Evolutionary conservation across 2,329 filamentous ascomycete genomes (phyloP), one percentile per base, ranked within the genome.

Genomic region (Talaromyces sp.): DNA sequence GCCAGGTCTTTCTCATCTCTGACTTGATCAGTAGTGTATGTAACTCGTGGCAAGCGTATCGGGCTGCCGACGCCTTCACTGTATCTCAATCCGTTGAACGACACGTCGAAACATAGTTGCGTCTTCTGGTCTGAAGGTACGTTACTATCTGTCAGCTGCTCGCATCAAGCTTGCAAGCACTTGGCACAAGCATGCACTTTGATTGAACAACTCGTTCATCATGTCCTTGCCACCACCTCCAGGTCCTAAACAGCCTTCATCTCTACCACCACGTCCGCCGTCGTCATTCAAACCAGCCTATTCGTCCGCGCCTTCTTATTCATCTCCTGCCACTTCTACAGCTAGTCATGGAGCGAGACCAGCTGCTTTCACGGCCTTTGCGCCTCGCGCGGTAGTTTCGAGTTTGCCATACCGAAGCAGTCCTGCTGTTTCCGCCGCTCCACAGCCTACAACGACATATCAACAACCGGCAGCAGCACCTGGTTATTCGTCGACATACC

Each of bases 211-310:
- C 71, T 77, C 78, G 73, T 82, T 83, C 82, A 84, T 83, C 82
- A 94, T 94, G 91, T 89, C 91, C 81, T 92, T 92, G 85, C 89
- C 91, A 80, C 89, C 89, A 76, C 90, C 90, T 90, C 90, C 91
- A 92, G 91, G 91, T 85, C 81, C 86, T 68, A 80, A 76, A 69
- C 83, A 77, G 74, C 75, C 76, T 73, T 85, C 76, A 74, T 91
- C 90, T 71, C 89, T 96, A 45, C 92, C 92, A 70, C 88, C 91
- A 68, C 89, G 91, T 71, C 92, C 91, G 68, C 91, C 91, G 49
- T 66, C 75, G 34, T 72, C 72, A 72, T 84, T 83, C 76, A 83
- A 84, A 70, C 80, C 86, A 27, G 82, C 84, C 63, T 88, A 88
- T 72, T 78, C 79, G 59, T 72, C 82, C 31, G 73, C 75, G 29